Percentiles rank a stretch among this genome's conserved stretches.
Evolutionary conservation across 1,139 yeast species (phyloP).

Genomic region (Candida sanyaensis): DNA sequence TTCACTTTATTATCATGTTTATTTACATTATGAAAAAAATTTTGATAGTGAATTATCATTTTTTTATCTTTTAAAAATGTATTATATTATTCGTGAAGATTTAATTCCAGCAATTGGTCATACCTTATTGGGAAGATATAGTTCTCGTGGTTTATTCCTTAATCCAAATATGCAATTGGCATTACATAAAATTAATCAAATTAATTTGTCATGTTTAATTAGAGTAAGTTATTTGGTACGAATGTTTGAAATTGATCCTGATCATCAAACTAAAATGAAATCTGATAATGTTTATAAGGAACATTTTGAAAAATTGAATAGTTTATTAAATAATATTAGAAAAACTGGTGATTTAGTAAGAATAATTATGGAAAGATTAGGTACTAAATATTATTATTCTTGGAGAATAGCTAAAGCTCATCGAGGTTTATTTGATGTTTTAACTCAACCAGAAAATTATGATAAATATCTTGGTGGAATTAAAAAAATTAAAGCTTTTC

Average conservation of each 20-base stretch:
- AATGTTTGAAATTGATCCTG: constrained; percentile 16
- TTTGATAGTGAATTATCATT: constrained; percentile 25
- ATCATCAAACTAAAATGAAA: constrained; percentile 20
- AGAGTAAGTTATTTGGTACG: constrained; percentile 27
- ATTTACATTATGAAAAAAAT: constrained; percentile 39
- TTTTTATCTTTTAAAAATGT: constrained; percentile 37
- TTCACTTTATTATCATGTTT: constrained; percentile 40
- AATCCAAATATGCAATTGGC: constrained; percentile 43
- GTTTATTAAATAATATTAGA: constrained; percentile 32
- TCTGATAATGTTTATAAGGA: constrained; percentile 19
- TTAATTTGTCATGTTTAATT: constrained; percentile 32
- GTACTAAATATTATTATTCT: constrained; percentile 49
- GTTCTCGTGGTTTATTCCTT: constrained; percentile 39
- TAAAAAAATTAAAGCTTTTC: constrained; percentile 13
- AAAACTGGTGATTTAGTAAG: constrained; percentile 39
- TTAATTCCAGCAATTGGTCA: constrained; percentile 44
- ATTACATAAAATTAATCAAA: constrained; percentile 40
- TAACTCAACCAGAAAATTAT: constrained; percentile 33
- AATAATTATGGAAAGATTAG: constrained; percentile 34
- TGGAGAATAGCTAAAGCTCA: constrained; percentile 54
- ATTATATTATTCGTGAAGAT: constrained; percentile 30
- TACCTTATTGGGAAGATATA: constrained; percentile 29
- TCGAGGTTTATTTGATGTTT: constrained; percentile 28
- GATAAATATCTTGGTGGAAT: constrained; percentile 19
- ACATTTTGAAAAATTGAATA: constrained; percentile 25